Percentiles rank a stretch among this genome's conserved stretches.
phyloP scores from a whole-genome alignment of 805 yeast species.

The Candida khao-thaluensis region DNA sequence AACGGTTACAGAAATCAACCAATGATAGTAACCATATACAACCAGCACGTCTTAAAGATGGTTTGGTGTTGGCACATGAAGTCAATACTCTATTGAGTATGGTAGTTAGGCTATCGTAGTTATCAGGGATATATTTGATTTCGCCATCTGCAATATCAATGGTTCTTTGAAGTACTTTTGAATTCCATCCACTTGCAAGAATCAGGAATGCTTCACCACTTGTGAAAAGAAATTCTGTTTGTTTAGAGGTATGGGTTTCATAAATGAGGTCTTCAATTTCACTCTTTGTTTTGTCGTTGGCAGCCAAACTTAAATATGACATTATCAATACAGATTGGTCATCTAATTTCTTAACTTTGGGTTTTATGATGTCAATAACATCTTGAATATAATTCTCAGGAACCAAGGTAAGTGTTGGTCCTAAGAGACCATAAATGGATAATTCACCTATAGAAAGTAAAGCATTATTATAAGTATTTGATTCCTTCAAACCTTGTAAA shows the following conservation, averaged over 20 bases:
- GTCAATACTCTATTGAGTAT: constrained; percentile 52
- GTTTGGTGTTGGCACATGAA: constrained; percentile 64
- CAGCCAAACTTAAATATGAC: constrained; percentile 51
- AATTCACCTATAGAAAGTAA: constrained; percentile 45
- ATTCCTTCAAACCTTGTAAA: constrained; percentile 17
- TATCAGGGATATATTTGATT: constrained; percentile 17
- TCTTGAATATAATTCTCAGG: constrained; percentile 13
- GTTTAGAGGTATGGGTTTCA: constrained; percentile 63
- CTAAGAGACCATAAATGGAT: constrained; percentile 46
- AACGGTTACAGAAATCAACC: constrained; percentile 67
- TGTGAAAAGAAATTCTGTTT: constrained; percentile 71
- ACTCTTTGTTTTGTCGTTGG: constrained; percentile 1
- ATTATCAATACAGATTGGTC: constrained; percentile 59
- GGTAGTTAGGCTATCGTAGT: constrained; percentile 19
- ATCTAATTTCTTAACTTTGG: constrained; percentile 51
- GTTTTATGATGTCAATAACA: constrained; percentile 26
- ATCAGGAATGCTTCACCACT: constrained; percentile 82
- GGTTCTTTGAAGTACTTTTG: constrained; percentile 50
- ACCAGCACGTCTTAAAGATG: constrained; percentile 68
- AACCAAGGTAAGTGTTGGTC: constrained; percentile 24
- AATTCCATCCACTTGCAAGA: constrained; percentile 73
- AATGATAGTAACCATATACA: constrained; percentile 85
- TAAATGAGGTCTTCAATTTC: constrained; percentile 35
- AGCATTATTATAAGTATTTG: constrained; percentile 23
- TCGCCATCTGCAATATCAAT: constrained; percentile 51